phyloP scores from a whole-genome alignment of 2,329 filamentous ascomycete species.

The Didymella exigua region DNA sequence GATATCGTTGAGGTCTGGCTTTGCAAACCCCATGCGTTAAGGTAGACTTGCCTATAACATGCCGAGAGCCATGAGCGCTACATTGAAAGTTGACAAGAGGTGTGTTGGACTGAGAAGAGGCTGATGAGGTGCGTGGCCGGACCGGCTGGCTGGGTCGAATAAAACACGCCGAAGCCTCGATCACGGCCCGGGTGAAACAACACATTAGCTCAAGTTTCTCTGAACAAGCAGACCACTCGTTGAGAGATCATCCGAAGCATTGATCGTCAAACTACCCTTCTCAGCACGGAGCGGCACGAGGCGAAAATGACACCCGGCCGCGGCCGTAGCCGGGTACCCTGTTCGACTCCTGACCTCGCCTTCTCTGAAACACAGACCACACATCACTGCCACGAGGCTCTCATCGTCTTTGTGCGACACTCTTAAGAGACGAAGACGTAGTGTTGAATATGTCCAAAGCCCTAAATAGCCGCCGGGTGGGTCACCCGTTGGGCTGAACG shows the following conservation, averaged over 20 bases:
- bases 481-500: conserved; percentile 28
- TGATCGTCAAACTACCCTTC: conserved; percentile 7
- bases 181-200: neutral
- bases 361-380: conserved; percentile 9
- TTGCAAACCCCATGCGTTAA: neutral
- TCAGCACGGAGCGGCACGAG: conserved; percentile 15
- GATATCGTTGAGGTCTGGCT: neutral
- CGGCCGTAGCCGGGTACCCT: conserved; percentile 8
- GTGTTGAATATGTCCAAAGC: conserved; percentile 12
- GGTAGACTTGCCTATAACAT: neutral
- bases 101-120: neutral
- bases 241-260: conserved; percentile 1
- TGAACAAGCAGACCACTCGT: conserved; percentile 1
- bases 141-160: conserved; percentile 1
- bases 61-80: neutral
- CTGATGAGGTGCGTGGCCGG: neutral
- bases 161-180: conserved; percentile 1
- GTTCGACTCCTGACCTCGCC: conserved; percentile 2
- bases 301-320: conserved; percentile 1
- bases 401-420: conserved; percentile 6
- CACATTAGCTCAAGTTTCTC: conserved; percentile 1
- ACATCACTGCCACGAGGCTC: conserved; percentile 6
- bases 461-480: conserved; percentile 33
- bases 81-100: neutral
- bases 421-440: conserved; percentile 1